These are phyloP conservation scores for Mycosphaerella sp. DNA, from an alignment of 2,329 filamentous ascomycete genomes.

Conservation along the genomic window DNA sequence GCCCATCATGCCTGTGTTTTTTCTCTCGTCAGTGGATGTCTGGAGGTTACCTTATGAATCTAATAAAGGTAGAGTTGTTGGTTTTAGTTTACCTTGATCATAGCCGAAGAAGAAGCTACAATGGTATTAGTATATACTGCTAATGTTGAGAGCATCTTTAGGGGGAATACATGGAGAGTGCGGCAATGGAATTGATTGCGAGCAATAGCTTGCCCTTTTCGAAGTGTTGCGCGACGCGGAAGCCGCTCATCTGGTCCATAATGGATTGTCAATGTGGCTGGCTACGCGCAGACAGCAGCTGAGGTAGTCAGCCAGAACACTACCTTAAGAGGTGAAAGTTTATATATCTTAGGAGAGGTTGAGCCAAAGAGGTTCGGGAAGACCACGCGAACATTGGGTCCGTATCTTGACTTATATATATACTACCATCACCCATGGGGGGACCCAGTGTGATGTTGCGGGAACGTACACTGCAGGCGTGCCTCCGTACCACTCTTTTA, in stretches of 20 bases:
- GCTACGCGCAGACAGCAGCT: not conserved
- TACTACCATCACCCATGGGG: not conserved
- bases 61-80: not conserved
- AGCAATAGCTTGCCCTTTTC: conserved; percentile 54
- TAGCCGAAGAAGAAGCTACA: conserved; percentile 53
- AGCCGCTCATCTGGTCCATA: conserved; percentile 26
- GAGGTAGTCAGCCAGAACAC: not conserved
- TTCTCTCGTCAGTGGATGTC: no score
- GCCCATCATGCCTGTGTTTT: conserved; percentile 43
- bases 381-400: not conserved
- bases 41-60: not conserved
- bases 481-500: not conserved
- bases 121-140: no score
- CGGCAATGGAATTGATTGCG: conserved; percentile 58
- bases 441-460: not conserved
- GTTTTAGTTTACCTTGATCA: conserved; percentile 28
- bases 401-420: not conserved
- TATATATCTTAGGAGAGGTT: not conserved
- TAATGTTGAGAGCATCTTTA: no score
- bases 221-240: conserved; percentile 35
- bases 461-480: not conserved
- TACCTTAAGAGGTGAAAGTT: not conserved
- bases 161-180: conserved; percentile 48
- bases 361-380: not conserved
- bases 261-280: not conserved